Conservation (phyloP, 2,329 filamentous ascomycete species). For the Ramichloridium luteum region DNA sequence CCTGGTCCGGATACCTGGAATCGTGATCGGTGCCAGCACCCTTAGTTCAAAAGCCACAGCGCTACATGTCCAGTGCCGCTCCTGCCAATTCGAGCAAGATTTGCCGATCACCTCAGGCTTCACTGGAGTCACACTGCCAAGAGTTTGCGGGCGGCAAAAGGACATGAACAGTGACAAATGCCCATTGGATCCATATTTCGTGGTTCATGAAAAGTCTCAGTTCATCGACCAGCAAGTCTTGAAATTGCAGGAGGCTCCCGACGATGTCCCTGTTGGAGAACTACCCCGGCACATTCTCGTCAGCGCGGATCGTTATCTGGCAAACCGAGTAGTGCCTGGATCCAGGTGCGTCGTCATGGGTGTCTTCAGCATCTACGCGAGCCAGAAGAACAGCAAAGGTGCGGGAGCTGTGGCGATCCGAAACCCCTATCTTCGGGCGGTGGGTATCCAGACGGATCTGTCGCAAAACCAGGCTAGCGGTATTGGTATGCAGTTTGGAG, state of each 20-base stretch:
- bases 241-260: constrained; percentile 93
- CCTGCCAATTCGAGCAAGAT: constrained; percentile 60
- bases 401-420: constrained; percentile 82
- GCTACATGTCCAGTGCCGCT: constrained; percentile 77
- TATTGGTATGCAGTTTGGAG: constrained; percentile 61
- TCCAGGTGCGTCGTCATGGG: constrained; percentile 92
- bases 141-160: constrained; percentile 54
- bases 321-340: constrained; percentile 89
- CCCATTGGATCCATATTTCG: constrained; percentile 88
- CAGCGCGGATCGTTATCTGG: constrained; percentile 89
- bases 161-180: constrained; percentile 61
- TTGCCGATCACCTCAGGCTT: constrained; percentile 75
- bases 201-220: constrained; percentile 82
- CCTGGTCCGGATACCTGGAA: constrained; percentile 92
- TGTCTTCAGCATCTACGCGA: constrained; percentile 95
- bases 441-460: constrained; percentile 81
- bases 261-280: constrained; percentile 94
- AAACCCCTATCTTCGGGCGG: constrained; percentile 85
- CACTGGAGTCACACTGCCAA: constrained; percentile 70
- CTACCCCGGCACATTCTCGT: constrained; percentile 88
- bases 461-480: constrained; percentile 76
- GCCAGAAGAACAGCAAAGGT: constrained; percentile 66
- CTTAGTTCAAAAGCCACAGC: constrained; percentile 90
- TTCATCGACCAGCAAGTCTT: constrained; percentile 98
- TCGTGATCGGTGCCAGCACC: constrained; percentile 93